A percentile compares a stretch with the other conserved stretches of the same genome.
Conservation (phyloP, 2,329 filamentous ascomycete species). For the Torrubiella hemipterigena region DNA sequence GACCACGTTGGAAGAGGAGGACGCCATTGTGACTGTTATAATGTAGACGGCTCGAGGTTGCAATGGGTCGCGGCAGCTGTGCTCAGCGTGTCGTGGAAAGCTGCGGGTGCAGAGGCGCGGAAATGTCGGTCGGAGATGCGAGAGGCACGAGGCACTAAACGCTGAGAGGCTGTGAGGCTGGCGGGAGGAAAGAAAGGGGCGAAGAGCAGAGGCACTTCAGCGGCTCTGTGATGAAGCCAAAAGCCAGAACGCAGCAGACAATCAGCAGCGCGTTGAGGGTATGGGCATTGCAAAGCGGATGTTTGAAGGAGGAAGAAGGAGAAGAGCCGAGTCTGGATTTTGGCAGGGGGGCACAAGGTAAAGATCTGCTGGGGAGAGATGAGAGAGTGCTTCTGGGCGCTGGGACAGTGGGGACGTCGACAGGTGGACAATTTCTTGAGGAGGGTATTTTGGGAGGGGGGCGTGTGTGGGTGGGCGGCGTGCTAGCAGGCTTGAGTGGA, state of each 20-base stretch:
- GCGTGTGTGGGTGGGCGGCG: too few species aligned
- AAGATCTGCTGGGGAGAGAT: slow-evolving; percentile 9
- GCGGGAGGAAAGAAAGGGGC: neutral
- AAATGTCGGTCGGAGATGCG: neutral
- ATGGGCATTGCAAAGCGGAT: neutral
- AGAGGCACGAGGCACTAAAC: neutral
- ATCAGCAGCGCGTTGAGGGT: too few species aligned
- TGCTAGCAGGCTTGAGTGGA: too few species aligned
- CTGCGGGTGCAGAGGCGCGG: neutral
- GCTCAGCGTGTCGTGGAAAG: too few species aligned
- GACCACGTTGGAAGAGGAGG: slow-evolving; percentile 90
- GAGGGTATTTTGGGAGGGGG: too few species aligned
- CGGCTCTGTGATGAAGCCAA: too few species aligned
- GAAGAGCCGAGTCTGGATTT: too few species aligned
- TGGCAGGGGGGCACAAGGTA: slow-evolving; percentile 7
- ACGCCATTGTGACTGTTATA: slow-evolving; percentile 50
- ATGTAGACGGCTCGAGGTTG: neutral
- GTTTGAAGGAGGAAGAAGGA: slow-evolving; percentile 1
- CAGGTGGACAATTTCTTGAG: neutral
- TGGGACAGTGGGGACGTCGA: slow-evolving; percentile 1
- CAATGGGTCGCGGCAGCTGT: too few species aligned
- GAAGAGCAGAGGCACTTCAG: too few species aligned
- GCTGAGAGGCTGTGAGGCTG: neutral
- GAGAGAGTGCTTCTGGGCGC: slow-evolving; percentile 9
- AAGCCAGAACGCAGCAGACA: too few species aligned